These are phyloP conservation scores for Kwoniella shandongensis DNA, from an alignment of 768 basidiomycete genomes.

Conservation along the genomic window DNA sequence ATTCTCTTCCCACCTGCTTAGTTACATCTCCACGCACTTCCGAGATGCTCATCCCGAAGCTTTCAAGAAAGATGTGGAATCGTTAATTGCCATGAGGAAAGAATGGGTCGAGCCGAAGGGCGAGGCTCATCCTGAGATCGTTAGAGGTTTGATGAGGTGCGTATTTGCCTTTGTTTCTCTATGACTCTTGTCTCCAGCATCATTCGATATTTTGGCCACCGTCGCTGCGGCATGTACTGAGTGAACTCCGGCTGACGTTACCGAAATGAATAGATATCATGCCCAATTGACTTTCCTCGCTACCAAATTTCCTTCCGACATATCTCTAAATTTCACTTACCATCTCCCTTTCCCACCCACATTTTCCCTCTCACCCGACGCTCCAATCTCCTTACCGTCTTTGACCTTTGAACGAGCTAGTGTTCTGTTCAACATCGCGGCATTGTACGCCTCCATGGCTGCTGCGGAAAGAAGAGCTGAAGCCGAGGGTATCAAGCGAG, in stretches of 20 bases:
- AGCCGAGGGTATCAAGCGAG: constrained; percentile 79
- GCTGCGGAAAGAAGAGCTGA: constrained; percentile 54
- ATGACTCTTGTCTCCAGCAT: background rate
- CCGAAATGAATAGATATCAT: constrained; percentile 74
- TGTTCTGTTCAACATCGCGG: constrained; percentile 80
- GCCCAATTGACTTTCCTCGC: constrained; percentile 81
- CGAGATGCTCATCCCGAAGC: constrained; percentile 77
- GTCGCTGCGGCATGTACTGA: background rate
- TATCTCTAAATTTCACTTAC: constrained; percentile 59
- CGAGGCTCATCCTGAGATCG: constrained; percentile 54
- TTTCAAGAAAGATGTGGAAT: constrained; percentile 72
- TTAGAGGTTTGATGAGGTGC: constrained; percentile 61
- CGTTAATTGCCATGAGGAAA: constrained; percentile 68
- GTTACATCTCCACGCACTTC: constrained; percentile 66
- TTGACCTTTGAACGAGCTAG: constrained; percentile 78
- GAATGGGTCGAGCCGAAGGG: constrained; percentile 63
- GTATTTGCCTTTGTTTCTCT: constrained; percentile 40
- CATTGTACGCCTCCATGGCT: constrained; percentile 80
- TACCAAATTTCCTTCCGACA: constrained; percentile 77
- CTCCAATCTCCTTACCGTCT: constrained; percentile 66
- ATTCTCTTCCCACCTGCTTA: constrained; percentile 56
- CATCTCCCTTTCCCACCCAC: constrained; percentile 66
- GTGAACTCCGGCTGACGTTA: too few species aligned
- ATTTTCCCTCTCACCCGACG: constrained; percentile 53
- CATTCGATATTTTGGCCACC: background rate